phyloP scores from a whole-genome alignment of 768 basidiomycete genomes.

The Porpolomopsis calyptriformis region DNA sequence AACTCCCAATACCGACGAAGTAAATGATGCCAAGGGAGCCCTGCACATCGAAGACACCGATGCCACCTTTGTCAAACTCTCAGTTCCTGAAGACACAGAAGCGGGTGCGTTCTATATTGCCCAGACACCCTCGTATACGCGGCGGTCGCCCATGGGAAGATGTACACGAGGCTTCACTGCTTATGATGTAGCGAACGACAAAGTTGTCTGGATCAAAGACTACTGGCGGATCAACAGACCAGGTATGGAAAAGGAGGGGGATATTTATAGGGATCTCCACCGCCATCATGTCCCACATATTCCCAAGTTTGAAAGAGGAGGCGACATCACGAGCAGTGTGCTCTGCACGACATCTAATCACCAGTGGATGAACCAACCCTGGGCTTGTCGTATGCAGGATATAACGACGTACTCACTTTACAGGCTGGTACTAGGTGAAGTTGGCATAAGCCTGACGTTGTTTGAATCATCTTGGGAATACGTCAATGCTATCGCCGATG shows the following conservation, averaged over 20 bases:
- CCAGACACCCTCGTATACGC: slow-evolving; percentile 6
- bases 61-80: slow-evolving; percentile 9
- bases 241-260: slow-evolving; percentile 11
- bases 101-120: slow-evolving; percentile 11
- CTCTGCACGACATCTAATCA: not conserved
- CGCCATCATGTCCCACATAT: slow-evolving; percentile 13
- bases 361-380: not conserved
- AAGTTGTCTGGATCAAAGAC: slow-evolving; percentile 19
- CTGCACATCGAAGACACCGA: slow-evolving; percentile 4
- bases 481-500: slow-evolving; percentile 14
- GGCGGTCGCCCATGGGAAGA: slow-evolving; percentile 10
- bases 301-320: slow-evolving; percentile 19
- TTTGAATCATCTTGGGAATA: slow-evolving; percentile 14
- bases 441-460: slow-evolving; percentile 9
- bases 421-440: not conserved
- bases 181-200: slow-evolving; percentile 7
- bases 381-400: not conserved
- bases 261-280: slow-evolving; percentile 12
- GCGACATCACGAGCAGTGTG: slow-evolving; percentile 15
- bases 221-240: slow-evolving; percentile 14
- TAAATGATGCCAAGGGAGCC: slow-evolving; percentile 3
- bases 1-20: slow-evolving; percentile 7
- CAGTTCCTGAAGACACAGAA: slow-evolving; percentile 6
- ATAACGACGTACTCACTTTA: not conserved
- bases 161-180: slow-evolving; percentile 14